A percentile compares a stretch with the other conserved stretches of the same genome.
Conservation (phyloP, 768 basidiomycete genomes). For the Pulveroboletus sp. region DNA sequence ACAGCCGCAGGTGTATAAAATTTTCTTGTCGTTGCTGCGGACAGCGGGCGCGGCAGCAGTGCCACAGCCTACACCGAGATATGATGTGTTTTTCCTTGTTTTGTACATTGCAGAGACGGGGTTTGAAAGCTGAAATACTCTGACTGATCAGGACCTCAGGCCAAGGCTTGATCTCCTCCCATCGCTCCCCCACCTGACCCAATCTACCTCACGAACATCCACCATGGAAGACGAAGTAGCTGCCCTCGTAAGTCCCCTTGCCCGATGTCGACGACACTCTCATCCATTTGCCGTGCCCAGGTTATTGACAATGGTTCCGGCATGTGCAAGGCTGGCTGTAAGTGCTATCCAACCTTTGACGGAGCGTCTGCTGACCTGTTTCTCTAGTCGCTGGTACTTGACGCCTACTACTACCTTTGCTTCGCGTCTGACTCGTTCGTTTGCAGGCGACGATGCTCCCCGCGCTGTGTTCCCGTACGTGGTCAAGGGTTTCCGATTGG, state of each 20-base stretch:
- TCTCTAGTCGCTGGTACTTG: conserved; percentile 58
- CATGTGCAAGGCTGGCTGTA: conserved; percentile 99
- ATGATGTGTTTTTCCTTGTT: conserved; percentile 23
- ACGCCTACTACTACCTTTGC: background rate
- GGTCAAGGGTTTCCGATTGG: conserved; percentile 4
- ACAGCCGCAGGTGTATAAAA: background rate
- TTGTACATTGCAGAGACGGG: conserved; percentile 13
- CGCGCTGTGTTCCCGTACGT: conserved; percentile 95
- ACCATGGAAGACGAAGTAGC: conserved; percentile 66
- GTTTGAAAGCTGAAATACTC: conserved; percentile 26
- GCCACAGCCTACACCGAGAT: background rate
- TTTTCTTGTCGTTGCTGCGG: background rate
- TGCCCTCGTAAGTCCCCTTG: conserved; percentile 38
- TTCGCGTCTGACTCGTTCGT: conserved; percentile 7
- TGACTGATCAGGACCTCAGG: conserved; percentile 21
- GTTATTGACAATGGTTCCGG: conserved; percentile 95
- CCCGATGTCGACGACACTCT: background rate
- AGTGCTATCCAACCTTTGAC: conserved; percentile 33
- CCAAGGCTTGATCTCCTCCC: conserved; percentile 17
- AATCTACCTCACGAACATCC: conserved; percentile 22
- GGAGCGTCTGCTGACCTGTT: conserved; percentile 18
- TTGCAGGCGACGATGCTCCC: conserved; percentile 79
- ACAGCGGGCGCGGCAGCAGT: background rate
- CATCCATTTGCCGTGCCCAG: conserved; percentile 32
- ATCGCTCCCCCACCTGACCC: conserved; percentile 18